Evolutionary conservation across 768 basidiomycete genomes (phyloP), one percentile per base, ranked within the genome.

Genomic region (Leccinum subtestaceum): DNA sequence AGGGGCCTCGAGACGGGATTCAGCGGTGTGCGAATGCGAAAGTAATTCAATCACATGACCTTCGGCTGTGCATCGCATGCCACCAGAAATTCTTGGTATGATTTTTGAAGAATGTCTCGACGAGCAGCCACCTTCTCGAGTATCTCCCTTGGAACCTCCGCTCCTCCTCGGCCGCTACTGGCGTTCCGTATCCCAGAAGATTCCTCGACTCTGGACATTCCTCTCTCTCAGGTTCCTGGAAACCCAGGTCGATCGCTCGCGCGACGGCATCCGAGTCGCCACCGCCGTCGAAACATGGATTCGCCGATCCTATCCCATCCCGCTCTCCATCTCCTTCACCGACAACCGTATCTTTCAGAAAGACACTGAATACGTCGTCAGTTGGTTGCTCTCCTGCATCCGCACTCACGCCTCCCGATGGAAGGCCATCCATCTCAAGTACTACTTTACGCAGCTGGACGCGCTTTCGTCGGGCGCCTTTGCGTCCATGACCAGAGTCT

Each of bases 21-120:
- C 23, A 25, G 23, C 23, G 23, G 23, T 25, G 23, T 25, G 23
- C 23, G 23, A 25, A 25, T 25, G 23, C 23, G n/a, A n/a, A n/a
- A n/a, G n/a, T n/a, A n/a, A n/a, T n/a, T n/a, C n/a, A n/a, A 25
- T 25, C 23, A 25, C 23, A 25, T 25, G 23, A 25, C 23, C 23
- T 25, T 25, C 23, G 23, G 23, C 23, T 25, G 38, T 55, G 6
- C 55, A 62, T 21, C 55, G 63, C 12, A 59, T 71, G 21, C 70
- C 69, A 4, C 69, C 69, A 1, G 65, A 84, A 73, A 72, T 84
- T 81, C 63, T 80, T 1, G 61, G 63, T 15, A 61, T 63, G 25
- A 65, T 70, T 4, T 70, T 70, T 40, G 67, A 71, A 57, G 46
- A 48, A 19, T 71, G 62, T 34, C 50, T 69, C 15, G 54, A 60